Evolutionary conservation across 108 stramenopile genomes (phyloP).

Genomic region (Fragilariopsis cylindrus): DNA sequence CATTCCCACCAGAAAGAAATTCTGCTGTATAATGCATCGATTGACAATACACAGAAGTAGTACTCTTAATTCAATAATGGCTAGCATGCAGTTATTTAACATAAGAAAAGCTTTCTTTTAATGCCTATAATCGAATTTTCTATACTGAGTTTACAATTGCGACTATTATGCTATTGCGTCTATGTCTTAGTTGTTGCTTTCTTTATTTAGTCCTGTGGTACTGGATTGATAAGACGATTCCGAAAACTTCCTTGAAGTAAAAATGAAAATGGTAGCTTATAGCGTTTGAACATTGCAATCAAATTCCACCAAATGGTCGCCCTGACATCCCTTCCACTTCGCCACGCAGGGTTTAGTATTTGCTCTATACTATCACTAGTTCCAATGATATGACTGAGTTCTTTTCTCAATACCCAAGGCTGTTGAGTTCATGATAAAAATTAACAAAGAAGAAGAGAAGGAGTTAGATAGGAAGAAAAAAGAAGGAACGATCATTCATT

Average conservation of each 20-base stretch:
- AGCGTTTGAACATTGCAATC: slow-evolving; percentile 69
- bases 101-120: too few species aligned
- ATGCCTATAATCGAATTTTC: too few species aligned
- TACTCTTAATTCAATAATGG: too few species aligned
- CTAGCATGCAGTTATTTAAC: too few species aligned
- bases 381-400: slow-evolving; percentile 55
- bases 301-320: slow-evolving; percentile 89
- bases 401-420: slow-evolving; percentile 85
- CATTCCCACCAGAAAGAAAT: slow-evolving; percentile 43
- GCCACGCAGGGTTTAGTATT: slow-evolving; percentile 74
- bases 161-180: not conserved
- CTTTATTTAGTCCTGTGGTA: slow-evolving; percentile 21
- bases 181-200: not conserved
- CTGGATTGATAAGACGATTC: slow-evolving; percentile 56
- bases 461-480: too few species aligned
- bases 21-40: not conserved
- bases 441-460: too few species aligned
- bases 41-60: too few species aligned
- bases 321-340: slow-evolving; percentile 60
- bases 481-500: too few species aligned
- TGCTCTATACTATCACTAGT: slow-evolving; percentile 49
- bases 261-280: slow-evolving; percentile 77
- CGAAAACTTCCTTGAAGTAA: slow-evolving; percentile 82
- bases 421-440: too few species aligned
- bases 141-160: too few species aligned